These are phyloP conservation scores for Colletotrichum higginsianum DNA, from an alignment of 2,329 filamentous ascomycete species.

Conservation along the genomic window DNA sequence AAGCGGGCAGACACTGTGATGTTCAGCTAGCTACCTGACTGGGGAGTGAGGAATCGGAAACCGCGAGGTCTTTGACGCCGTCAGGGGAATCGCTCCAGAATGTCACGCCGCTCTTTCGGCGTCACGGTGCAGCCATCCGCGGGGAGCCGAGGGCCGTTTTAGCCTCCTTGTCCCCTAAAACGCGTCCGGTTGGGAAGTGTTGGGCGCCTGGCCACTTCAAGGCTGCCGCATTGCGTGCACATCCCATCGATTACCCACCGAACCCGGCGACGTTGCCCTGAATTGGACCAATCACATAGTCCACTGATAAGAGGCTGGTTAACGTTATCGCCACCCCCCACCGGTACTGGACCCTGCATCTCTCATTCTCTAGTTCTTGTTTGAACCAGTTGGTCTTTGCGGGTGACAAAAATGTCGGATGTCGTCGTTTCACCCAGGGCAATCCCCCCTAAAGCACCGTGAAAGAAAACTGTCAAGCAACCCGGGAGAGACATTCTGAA, in stretches of 20 bases:
- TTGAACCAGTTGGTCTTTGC: too few species aligned
- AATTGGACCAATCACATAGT: neutral
- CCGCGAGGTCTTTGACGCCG: neutral
- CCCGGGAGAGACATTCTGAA: neutral
- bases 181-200: neutral
- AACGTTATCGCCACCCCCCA: constrained; percentile 6
- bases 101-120: constrained; percentile 3
- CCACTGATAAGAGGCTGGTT: neutral
- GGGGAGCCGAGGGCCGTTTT: neutral
- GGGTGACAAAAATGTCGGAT: neutral
- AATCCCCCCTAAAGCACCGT: neutral
- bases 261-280: neutral
- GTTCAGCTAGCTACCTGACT: neutral
- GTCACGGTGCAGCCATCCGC: neutral
- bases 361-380: neutral
- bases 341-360: constrained; percentile 14
- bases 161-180: constrained; percentile 14
- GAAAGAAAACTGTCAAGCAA: neutral
- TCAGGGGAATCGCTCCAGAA: neutral
- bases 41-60: neutral
- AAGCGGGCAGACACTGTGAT: neutral
- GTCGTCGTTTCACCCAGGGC: neutral
- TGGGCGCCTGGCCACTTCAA: constrained; percentile 4
- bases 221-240: constrained; percentile 22
- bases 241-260: neutral